A percentile compares a stretch with the other conserved stretches of the same genome.
Conservation (phyloP, 176 grass and related monocot genomes). For the Dactylis glomerata region DNA sequence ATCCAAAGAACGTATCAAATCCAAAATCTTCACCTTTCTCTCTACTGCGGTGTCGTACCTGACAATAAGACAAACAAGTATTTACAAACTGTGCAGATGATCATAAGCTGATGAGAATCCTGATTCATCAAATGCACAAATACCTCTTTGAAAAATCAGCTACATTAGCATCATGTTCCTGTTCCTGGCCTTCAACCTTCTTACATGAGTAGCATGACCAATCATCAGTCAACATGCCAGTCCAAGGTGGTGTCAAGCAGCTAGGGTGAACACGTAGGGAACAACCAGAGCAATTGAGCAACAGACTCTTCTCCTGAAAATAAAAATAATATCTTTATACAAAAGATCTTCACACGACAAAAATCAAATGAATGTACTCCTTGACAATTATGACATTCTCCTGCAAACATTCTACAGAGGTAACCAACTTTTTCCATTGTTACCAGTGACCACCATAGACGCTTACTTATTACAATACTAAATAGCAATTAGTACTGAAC, state of each 20-base stretch:
- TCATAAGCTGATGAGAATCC: constrained; percentile 17
- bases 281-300: constrained; percentile 97
- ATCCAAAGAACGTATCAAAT: constrained; percentile 86
- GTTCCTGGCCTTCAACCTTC: constrained; percentile 64
- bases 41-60: constrained; percentile 73
- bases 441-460: not conserved
- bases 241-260: constrained; percentile 95
- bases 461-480: constrained; percentile 1
- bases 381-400: not conserved
- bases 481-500: not conserved
- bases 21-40: constrained; percentile 77
- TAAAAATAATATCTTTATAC: constrained; percentile 8
- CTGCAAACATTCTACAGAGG: constrained; percentile 9
- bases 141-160: constrained; percentile 89
- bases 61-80: constrained; percentile 36
- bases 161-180: constrained; percentile 70
- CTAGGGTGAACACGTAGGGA: constrained; percentile 75
- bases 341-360: constrained; percentile 15
- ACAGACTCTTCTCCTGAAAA: constrained; percentile 74
- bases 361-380: not conserved
- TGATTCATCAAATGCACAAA: constrained; percentile 16
- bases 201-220: constrained; percentile 95
- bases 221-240: constrained; percentile 69
- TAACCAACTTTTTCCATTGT: not conserved
- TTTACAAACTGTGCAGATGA: constrained; percentile 25